Base-by-base conservation (phyloP, 768 basidiomycete species). In the Vishniacozyma victoriae region DNA sequence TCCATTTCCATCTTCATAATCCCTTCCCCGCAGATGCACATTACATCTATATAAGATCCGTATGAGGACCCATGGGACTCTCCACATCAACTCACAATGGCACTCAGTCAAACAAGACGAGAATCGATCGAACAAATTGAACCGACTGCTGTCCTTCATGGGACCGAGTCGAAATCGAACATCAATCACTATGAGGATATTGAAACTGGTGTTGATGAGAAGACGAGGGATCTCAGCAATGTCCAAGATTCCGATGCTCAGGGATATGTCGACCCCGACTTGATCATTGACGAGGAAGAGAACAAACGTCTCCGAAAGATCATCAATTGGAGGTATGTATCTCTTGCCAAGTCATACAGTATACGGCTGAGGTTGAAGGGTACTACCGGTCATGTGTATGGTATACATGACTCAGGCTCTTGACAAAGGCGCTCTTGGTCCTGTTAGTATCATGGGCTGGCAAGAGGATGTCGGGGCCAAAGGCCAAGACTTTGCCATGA, bases 231-330 rank as follows among this genome's bases (percentile, higher is more conserved):
- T n/a, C n/a, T n/a, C n/a, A 36, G 27, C 22, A 26, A 29, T 6
- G 54, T 55, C 24, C 49, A 36, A 1, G 59, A 54, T 24, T 41
- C 53, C 19, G 55, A 50, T 12, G 59, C 59, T 13, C 35, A 37
- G 22, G 55, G 46, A 16, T 61, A 57, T 40, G 49, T 61, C 16
- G 42, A 61, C 26, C 59, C 55, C 24, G 46, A 53, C 19, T 24
- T 57, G 12, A 27, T 39, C 36, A 58, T 66, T 37, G 40, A 50
- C 7, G 49, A 51, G 4, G 58, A 47, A 27, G 64, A 66, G 25
- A 78, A 78, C 55, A 54, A 41, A 38, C 47, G 46, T 22, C 47
- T 61, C 40, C 47, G 49, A 36, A 12, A 49, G n/a, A 44, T 29
- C 26, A 61, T 61, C 25, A 43, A 57, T 37, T 39, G 35, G 20